phyloP scores from a whole-genome alignment of 176 grass and related monocot genomes.

The Aegilops tauschii region DNA sequence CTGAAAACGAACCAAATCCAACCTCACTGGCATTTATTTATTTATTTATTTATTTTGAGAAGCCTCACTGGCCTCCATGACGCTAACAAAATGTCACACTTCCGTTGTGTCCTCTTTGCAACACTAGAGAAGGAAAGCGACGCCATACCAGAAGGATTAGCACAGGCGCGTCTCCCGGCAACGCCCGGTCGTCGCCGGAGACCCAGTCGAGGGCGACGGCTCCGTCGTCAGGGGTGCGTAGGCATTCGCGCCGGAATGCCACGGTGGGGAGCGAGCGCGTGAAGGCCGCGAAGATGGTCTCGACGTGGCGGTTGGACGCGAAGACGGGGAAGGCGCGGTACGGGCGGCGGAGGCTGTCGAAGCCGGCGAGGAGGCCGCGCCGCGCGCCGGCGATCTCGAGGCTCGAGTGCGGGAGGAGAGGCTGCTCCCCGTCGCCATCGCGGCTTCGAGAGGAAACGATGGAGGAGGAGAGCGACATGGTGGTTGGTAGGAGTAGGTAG shows the following conservation, averaged over 20 bases:
- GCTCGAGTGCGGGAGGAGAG: slow-evolving; percentile 34
- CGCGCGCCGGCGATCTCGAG: slow-evolving; percentile 72
- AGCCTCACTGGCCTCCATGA: not conserved
- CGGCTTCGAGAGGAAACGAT: not conserved
- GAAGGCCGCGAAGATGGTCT: slow-evolving; percentile 91
- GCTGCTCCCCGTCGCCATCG: slow-evolving; percentile 10
- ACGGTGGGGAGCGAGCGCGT: slow-evolving; percentile 62
- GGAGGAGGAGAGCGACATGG: slow-evolving; percentile 5
- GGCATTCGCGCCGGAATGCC: slow-evolving; percentile 60
- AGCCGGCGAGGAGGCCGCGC: slow-evolving; percentile 54
- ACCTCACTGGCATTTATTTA: not conserved
- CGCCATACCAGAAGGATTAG: slow-evolving; percentile 76
- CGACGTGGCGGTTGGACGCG: slow-evolving; percentile 72
- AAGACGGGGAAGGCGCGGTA: slow-evolving; percentile 70
- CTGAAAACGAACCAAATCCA: not conserved
- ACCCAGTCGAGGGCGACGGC: slow-evolving; percentile 92
- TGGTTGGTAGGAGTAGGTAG: not conserved
- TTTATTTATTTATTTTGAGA: not conserved
- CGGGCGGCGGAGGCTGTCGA: slow-evolving; percentile 70
- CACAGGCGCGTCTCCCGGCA: slow-evolving; percentile 61
- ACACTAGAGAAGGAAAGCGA: not conserved
- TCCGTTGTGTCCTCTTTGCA: not conserved
- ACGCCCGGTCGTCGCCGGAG: slow-evolving; percentile 51
- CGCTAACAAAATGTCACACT: not conserved
- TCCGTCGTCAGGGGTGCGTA: slow-evolving; percentile 71